Conservation (phyloP, 2,329 filamentous ascomycete species). For the Achaetomium macrosporum region DNA sequence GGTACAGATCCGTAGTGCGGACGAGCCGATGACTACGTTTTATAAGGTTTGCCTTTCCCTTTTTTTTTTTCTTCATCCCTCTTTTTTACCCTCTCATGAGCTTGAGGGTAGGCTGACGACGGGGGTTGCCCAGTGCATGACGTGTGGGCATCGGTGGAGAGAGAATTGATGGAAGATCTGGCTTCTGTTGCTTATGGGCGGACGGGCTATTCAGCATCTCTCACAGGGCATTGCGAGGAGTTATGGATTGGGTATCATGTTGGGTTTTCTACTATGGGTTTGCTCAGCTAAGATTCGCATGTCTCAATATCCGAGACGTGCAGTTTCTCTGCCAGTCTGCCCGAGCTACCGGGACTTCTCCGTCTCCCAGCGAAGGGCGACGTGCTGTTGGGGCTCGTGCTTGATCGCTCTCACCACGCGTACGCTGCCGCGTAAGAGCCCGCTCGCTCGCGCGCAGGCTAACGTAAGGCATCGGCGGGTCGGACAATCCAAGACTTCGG, state of each 20-base stretch:
- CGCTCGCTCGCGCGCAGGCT: background rate
- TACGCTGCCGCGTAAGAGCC: background rate
- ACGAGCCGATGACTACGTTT: conserved; percentile 98
- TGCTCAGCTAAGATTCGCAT: background rate
- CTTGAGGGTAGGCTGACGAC: conserved; percentile 1
- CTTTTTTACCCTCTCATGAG: background rate
- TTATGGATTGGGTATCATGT: conserved; percentile 19
- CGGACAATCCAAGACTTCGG: background rate
- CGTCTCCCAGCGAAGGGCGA: background rate
- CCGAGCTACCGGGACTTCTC: background rate
- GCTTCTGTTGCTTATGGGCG: background rate
- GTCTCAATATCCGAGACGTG: background rate
- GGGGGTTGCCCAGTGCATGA: conserved; percentile 51
- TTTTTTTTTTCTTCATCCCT: background rate
- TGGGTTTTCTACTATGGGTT: background rate
- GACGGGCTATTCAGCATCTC: background rate
- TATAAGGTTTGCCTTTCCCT: conserved; percentile 58
- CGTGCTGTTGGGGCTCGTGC: background rate
- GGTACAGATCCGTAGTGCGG: conserved; percentile 94
- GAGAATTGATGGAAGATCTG: conserved; percentile 46
- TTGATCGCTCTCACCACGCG: background rate
- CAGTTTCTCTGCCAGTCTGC: background rate
- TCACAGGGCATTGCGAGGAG: conserved; percentile 26
- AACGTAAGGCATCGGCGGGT: too few species aligned
- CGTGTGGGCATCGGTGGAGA: conserved; percentile 60